phyloP scores from a whole-genome alignment of 495 filamentous ascomycete species.

The Aspergillus carlsbadensis region DNA sequence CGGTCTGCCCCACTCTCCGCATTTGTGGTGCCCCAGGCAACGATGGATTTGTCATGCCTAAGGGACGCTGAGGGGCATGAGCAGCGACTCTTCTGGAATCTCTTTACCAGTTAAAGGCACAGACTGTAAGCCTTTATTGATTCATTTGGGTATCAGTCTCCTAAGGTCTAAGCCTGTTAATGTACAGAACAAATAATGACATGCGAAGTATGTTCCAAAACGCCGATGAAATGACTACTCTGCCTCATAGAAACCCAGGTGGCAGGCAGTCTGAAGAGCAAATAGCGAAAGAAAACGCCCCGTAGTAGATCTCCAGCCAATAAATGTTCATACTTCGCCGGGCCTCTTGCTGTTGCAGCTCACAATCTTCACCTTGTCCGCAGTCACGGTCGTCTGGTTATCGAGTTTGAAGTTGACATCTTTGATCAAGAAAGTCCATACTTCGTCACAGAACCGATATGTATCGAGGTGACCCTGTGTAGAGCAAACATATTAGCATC shows the following conservation, averaged over 20 bases:
- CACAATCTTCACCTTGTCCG: constrained; percentile 95
- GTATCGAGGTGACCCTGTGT: constrained; percentile 92
- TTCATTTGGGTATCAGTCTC: constrained; percentile 13
- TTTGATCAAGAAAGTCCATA: constrained; percentile 99
- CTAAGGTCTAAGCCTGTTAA: not conserved
- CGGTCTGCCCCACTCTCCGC: constrained; percentile 7
- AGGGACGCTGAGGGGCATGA: too few species aligned
- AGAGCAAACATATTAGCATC: constrained; percentile 16
- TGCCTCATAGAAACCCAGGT: not conserved
- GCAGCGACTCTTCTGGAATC: not conserved
- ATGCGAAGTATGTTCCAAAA: constrained; percentile 3
- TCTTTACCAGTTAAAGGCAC: not conserved
- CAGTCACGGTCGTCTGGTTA: constrained; percentile 61
- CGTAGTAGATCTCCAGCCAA: not conserved
- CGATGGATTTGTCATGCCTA: not conserved
- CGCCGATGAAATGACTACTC: constrained; percentile 7
- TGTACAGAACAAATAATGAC: constrained; percentile 9
- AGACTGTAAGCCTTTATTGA: not conserved
- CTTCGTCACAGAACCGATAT: constrained; percentile 99
- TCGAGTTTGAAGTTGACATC: constrained; percentile 98
- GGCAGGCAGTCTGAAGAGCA: constrained; percentile 1
- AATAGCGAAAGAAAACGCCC: constrained; percentile 18
- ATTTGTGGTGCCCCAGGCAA: not conserved
- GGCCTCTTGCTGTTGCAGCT: constrained; percentile 87
- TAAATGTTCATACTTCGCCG: constrained; percentile 54